Base-by-base conservation (phyloP, 306 rosid species). In the Mimosa pudica region DNA sequence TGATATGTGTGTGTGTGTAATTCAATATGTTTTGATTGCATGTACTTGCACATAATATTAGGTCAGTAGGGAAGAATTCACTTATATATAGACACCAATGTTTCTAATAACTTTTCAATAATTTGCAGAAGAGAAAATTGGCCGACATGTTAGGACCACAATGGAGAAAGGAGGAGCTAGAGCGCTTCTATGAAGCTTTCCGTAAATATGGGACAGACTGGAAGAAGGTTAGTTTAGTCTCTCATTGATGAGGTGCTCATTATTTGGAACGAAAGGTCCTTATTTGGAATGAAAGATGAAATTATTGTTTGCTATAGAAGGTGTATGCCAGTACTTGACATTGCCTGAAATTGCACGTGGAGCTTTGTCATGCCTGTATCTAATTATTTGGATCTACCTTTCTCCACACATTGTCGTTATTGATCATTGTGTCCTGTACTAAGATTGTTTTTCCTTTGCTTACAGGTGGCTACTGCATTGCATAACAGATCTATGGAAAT, bases 161-260 rank as follows among this genome's bases (percentile, higher is more conserved):
- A 80, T 95, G 99, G 99, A 89, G 92, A 84, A 88, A 87, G 86
- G 88, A 80, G 57, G 98, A 93, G 83, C 94, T 95, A 74, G 88
- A 84, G 83, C 84, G 71, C 57, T 95, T 95, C 87, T 95, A 91
- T 76, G 92, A 88, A 83, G 98, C 96, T 67, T 95, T 90, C 57
- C 97, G 99, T 71, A 92, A 87, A 84, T 75, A 85, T 82, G 99
- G 98, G 75, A 93, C 86, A 86, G 98, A 95, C 72, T 95, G 99
- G 99, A 95, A 90, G 87, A 90, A 91, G 98, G 99, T 91, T 62
- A 82, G 93, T 84, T 65, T 45, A 72, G 36, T 61, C 75, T 76
- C 58, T 67, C 52, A 76, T 71, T 61, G 54, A 24, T 82, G 18
- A 61, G 71, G 52, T 66, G 79, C 16, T 73, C 77, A 52, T 77